A percentile compares a stretch with the other conserved stretches of the same genome.
These are phyloP conservation scores for Epichloe amarillans DNA, from an alignment of 2,329 filamentous ascomycete species.

Conservation along the genomic window DNA sequence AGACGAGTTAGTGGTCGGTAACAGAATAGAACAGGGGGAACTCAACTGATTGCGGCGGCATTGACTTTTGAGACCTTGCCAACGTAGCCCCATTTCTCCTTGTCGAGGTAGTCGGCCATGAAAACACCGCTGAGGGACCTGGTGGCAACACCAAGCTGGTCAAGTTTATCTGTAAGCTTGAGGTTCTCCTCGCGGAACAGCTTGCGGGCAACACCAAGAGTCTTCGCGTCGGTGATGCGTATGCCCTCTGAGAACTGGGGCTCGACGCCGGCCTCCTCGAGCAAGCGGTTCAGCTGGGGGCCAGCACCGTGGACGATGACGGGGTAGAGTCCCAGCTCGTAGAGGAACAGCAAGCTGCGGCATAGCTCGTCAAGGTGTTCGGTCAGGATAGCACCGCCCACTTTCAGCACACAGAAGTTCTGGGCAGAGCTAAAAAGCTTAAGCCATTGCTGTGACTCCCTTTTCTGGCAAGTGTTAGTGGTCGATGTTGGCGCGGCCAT, in stretches of 20 bases:
- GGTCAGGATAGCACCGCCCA: slow-evolving; percentile 88
- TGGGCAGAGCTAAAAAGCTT: slow-evolving; percentile 95
- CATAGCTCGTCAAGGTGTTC: slow-evolving; percentile 89
- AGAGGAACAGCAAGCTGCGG: slow-evolving; percentile 77
- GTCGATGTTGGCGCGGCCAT: slow-evolving; percentile 12
- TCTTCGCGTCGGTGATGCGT: slow-evolving; percentile 89
- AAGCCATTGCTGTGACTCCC: slow-evolving; percentile 65
- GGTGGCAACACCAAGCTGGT: slow-evolving; percentile 78
- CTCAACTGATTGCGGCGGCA: slow-evolving; percentile 64
- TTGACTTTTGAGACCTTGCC: slow-evolving; percentile 92
- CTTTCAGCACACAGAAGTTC: slow-evolving; percentile 97
- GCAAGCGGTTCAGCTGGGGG: slow-evolving; percentile 83
- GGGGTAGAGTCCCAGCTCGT: slow-evolving; percentile 88
- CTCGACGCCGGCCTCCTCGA: slow-evolving; percentile 84
- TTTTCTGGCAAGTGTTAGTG: slow-evolving; percentile 13
- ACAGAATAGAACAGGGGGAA: background rate
- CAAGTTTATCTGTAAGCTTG: slow-evolving; percentile 78
- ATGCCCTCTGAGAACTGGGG: slow-evolving; percentile 96
- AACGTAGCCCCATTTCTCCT: slow-evolving; percentile 90
- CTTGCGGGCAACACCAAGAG: slow-evolving; percentile 76
- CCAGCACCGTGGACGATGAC: slow-evolving; percentile 93
- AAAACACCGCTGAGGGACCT: slow-evolving; percentile 87
- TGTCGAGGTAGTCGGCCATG: slow-evolving; percentile 86
- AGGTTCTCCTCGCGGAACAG: slow-evolving; percentile 93
- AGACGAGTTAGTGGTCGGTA: background rate